phyloP scores from a whole-genome alignment of 805 yeast genomes.

The Kluyveromyces lactis region DNA sequence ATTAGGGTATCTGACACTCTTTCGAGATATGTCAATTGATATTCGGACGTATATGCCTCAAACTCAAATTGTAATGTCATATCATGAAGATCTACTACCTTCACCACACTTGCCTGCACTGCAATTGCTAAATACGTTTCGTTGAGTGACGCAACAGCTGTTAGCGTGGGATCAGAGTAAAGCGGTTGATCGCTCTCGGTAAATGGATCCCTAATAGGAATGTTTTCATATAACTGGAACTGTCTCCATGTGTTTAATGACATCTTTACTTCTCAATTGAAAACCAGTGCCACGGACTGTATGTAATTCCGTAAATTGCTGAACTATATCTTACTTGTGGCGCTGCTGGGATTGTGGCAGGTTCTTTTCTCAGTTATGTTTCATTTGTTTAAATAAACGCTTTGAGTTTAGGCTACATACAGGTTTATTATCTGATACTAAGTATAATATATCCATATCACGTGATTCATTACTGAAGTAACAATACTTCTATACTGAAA shows the following conservation, averaged over 20 bases:
- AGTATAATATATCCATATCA: too few relatives aligned
- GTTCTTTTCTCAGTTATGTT: too few relatives aligned
- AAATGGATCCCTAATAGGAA: constrained; percentile 80
- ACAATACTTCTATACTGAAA: too few relatives aligned
- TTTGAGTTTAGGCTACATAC: too few relatives aligned
- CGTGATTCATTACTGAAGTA: too few relatives aligned
- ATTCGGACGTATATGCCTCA: constrained; percentile 56
- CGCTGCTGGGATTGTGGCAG: too few relatives aligned
- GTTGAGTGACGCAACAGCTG: constrained; percentile 53
- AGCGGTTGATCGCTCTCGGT: constrained; percentile 52
- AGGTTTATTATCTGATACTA: too few relatives aligned
- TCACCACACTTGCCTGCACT: constrained; percentile 42
- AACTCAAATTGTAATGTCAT: constrained; percentile 44
- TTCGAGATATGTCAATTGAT: constrained; percentile 51
- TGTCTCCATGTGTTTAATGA: constrained; percentile 52
- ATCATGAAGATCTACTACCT: constrained; percentile 42
- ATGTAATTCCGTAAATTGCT: too few relatives aligned
- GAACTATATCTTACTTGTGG: too few relatives aligned
- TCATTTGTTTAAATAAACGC: too few relatives aligned
- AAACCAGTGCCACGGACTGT: too few relatives aligned
- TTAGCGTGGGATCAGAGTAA: constrained; percentile 70
- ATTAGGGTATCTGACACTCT: constrained; percentile 42
- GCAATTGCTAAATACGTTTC: constrained; percentile 50
- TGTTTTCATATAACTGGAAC: constrained; percentile 75
- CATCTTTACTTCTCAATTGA: constrained; percentile 13